Base-by-base conservation (phyloP, 2,329 filamentous ascomycete species). In the Calonectria henricotiae region DNA sequence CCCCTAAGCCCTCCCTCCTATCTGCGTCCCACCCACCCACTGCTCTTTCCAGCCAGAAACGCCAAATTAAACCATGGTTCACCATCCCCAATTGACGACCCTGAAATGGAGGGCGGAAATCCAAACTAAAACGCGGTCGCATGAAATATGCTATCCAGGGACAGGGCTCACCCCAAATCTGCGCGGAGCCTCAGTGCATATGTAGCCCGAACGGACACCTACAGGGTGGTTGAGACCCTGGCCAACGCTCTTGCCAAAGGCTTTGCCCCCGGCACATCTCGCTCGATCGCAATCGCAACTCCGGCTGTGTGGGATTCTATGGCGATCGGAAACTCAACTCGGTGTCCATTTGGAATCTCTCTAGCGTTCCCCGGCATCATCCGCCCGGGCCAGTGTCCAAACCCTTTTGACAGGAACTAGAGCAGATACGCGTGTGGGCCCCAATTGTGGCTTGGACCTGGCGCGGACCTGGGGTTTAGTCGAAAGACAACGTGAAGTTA, bases 181-280 rank as follows among this genome's bases (percentile, higher is more conserved):
- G 37, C 39, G 35, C 51, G 67, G 62, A 62, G 62, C 62, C 51
- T 69, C 44, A 62, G 51, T 49, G 66, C 60, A 49, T 60, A 32
- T 11, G 49, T 60, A 51, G 41, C 20, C 39, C 7, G 20, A 20
- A 51, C 32, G 27, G 49, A 20, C 43, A 41, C 51, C 4, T 20
- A 27, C 32, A 30, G 27, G 27, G 43, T 44, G 55, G 71, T 77
- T 74, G 49, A 71, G 75, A 75, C 64, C 73, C n/a, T 39, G 35
- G 23, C 20, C 51, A n/a, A 58, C n/a, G 6, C 30, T 37, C 7
- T 55, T 20, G 20, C 41, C 61, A 41, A 68, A 55, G 47, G 32
- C 64, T 44, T 44, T 39, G 61, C 43, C n/a, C 43, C 8, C 20
- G n/a, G 44, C 39, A 46, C 35, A 37, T 39, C 25, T 60, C 43